phyloP scores from a whole-genome alignment of 768 basidiomycete genomes.

The Lactifluus subvellereus region DNA sequence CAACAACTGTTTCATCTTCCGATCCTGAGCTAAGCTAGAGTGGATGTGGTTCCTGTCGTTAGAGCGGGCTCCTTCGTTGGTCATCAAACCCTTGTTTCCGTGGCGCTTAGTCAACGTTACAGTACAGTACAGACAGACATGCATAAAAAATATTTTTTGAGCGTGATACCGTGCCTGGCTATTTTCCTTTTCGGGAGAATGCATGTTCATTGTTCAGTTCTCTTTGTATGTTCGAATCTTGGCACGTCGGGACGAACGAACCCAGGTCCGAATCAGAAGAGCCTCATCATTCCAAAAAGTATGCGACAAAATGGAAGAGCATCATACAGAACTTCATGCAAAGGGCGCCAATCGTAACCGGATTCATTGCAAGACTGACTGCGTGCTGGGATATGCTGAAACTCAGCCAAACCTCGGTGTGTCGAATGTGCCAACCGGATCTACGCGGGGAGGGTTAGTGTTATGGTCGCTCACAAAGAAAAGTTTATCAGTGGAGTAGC shows the following conservation, averaged over 20 bases:
- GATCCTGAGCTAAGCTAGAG: conserved; percentile 5
- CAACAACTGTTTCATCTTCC: background rate
- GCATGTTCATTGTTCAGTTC: no score
- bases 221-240: no score
- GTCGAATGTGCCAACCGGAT: conserved; percentile 31
- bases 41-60: background rate
- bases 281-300: no score
- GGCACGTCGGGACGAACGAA: no score
- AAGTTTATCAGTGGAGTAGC: no score
- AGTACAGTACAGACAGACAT: background rate
- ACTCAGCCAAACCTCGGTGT: conserved; percentile 24
- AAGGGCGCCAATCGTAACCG: no score
- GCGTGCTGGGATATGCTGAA: background rate
- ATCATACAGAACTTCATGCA: no score
- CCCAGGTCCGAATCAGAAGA: no score
- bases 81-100: background rate
- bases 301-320: no score
- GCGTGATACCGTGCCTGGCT: background rate
- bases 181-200: conserved; percentile 1
- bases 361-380: background rate
- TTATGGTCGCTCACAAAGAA: no score
- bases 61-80: background rate
- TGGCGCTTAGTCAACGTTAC: no score
- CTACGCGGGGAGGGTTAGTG: conserved; percentile 18
- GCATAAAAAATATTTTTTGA: background rate